Evolutionary conservation across 2,329 filamentous ascomycete genomes (phyloP), one percentile per base, ranked within the genome.

Genomic region (Pseudogymnoascus sp.): DNA sequence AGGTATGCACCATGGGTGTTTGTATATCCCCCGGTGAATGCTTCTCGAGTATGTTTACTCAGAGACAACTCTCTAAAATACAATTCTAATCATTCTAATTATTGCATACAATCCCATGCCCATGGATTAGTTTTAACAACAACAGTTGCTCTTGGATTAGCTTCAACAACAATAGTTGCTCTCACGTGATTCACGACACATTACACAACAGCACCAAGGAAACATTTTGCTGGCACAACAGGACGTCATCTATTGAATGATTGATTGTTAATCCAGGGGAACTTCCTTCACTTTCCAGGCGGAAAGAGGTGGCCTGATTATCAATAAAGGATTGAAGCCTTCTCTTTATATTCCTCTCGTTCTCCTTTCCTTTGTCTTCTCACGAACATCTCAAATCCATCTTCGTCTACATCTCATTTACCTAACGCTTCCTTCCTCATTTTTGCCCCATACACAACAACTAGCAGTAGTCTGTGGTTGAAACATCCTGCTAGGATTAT

Each of bases 211-310:
- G 25, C 5, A 49, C 43, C 12, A 34, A 23, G 2, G 25, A n/a
- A 34, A 12, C 9, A 1, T 56, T 56, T 56, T 56, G n/a, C 28
- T 56, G 16, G 28, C 49, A 56, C 49, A 56, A 14, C 49, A 56
- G 16, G 16, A 56, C 49, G 28, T 56, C 49, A 56, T 56, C 28
- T 34, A 56, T 21, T 12, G 12, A 36, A 12, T 34, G 14, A 18
- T 56, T 56, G 49, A 56, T 56, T 56, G 49, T 21, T 56, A 56
- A 56, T 56, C 49, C 49, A 56, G 28, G 49, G 49, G 49, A 18
- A 36, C 9, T 21, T 56, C 28, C 6, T 34, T 18, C 11, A 1
- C 46, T n/a, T 31, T 56, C 49, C 28, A 34, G 12, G 14, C 14
- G 8, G 12, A 21, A 5, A 56, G 14, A 56, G 16, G 28, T 34